phyloP scores from a whole-genome alignment of 1,139 yeast species.

The Suhomyces anneliseae region DNA sequence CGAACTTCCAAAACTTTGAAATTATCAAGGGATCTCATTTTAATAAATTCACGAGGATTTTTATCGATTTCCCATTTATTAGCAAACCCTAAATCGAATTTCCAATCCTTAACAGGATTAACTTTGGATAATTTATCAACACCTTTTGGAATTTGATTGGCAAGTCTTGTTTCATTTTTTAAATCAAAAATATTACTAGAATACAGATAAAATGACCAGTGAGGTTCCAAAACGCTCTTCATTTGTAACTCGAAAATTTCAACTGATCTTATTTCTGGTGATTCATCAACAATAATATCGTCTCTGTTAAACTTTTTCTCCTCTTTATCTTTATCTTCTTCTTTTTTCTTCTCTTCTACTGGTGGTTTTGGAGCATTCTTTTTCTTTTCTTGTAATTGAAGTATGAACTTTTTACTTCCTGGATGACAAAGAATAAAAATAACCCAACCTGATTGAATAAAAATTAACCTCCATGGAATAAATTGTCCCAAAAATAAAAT shows the following conservation, averaged over 20 bases:
- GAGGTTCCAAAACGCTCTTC: conserved; percentile 57
- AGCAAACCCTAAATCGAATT: conserved; percentile 54
- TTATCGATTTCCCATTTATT: conserved; percentile 69
- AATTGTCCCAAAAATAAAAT: conserved; percentile 58
- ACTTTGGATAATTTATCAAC: conserved; percentile 56
- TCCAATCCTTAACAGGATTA: conserved; percentile 74
- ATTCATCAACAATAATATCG: conserved; percentile 66
- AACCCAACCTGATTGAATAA: conserved; percentile 59
- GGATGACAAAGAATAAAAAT: conserved; percentile 57
- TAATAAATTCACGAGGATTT: conserved; percentile 53
- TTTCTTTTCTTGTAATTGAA: conserved; percentile 11
- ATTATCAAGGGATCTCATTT: conserved; percentile 38
- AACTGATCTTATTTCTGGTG: conserved; percentile 59
- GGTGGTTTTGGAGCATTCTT: conserved; percentile 1
- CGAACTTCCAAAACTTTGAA: conserved; percentile 9
- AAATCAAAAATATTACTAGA: conserved; percentile 50
- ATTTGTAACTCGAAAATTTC: conserved; percentile 77
- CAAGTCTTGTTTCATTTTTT: conserved; percentile 48
- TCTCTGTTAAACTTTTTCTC: conserved; percentile 39
- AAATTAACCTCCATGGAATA: conserved; percentile 60
- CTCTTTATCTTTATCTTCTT: conserved; percentile 6
- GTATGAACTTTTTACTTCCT: conserved; percentile 37
- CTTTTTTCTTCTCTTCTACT: not conserved
- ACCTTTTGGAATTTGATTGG: conserved; percentile 67
- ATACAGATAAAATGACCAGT: conserved; percentile 50